Conservation (phyloP, 495 filamentous ascomycete species). For the Penicillium samsonianum region DNA sequence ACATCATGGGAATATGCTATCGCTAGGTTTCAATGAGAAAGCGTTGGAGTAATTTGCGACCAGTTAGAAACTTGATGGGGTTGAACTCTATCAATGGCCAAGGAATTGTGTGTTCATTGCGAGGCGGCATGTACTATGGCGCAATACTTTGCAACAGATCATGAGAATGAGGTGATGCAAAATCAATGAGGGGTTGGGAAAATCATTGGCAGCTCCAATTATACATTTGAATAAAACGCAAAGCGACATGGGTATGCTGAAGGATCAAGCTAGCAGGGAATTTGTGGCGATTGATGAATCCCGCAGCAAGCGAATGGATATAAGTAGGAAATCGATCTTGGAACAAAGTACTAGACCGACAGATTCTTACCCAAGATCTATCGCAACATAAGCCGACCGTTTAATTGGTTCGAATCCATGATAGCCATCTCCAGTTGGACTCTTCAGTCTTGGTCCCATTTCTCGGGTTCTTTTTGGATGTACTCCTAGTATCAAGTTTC, state of each 20-base stretch:
- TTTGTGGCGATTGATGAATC: neutral
- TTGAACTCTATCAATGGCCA: neutral
- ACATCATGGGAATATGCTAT: neutral
- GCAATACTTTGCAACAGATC: slow-evolving; percentile 12
- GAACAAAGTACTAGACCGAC: neutral
- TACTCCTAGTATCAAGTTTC: neutral
- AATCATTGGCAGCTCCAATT: neutral
- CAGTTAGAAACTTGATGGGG: neutral
- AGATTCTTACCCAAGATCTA: neutral
- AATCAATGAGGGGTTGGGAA: neutral
- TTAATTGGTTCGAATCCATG: neutral
- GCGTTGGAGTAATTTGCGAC: neutral
- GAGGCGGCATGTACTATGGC: neutral
- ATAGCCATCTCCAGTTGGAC: neutral
- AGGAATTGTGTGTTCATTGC: neutral
- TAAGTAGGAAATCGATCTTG: neutral
- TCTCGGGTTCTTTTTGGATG: neutral
- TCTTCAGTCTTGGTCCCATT: neutral
- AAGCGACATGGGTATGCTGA: neutral
- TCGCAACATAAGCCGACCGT: neutral
- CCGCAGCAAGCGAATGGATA: neutral
- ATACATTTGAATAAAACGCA: neutral
- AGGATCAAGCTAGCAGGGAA: neutral
- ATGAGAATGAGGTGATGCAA: slow-evolving; percentile 4
- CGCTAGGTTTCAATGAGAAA: neutral